A percentile compares a stretch with the other conserved stretches of the same genome.
Conservation (phyloP, 345 rosid species). For the Garcia nutans region DNA sequence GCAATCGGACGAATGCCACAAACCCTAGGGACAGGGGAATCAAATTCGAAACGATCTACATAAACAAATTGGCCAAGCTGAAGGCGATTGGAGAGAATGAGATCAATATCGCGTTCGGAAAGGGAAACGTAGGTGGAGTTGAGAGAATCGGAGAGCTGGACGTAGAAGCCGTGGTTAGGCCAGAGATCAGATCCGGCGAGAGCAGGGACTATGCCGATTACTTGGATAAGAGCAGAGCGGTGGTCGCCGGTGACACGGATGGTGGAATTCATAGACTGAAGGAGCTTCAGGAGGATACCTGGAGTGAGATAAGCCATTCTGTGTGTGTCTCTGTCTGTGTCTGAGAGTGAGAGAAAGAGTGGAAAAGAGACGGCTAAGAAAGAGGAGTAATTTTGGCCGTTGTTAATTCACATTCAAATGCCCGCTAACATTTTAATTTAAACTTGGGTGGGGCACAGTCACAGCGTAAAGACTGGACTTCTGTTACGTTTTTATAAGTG, state of each 20-base stretch:
- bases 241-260: slow-evolving; percentile 89
- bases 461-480: too few relatives aligned
- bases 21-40: slow-evolving; percentile 80
- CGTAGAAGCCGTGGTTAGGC: slow-evolving; percentile 93
- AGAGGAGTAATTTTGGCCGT: slow-evolving; percentile 35
- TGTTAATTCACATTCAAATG: slow-evolving; percentile 56
- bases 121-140: slow-evolving; percentile 95
- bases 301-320: slow-evolving; percentile 74
- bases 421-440: slow-evolving; percentile 22
- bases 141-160: slow-evolving; percentile 95
- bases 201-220: slow-evolving; percentile 89
- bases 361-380: slow-evolving; percentile 2
- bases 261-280: slow-evolving; percentile 80
- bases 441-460: slow-evolving; percentile 17
- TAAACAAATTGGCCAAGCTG: slow-evolving; percentile 97
- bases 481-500: neutral
- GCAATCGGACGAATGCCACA: slow-evolving; percentile 81
- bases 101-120: slow-evolving; percentile 85
- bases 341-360: neutral
- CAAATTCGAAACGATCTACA: slow-evolving; percentile 76
- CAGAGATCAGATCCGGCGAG: slow-evolving; percentile 88
- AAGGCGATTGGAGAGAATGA: slow-evolving; percentile 85
- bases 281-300: slow-evolving; percentile 86
- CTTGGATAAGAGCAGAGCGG: slow-evolving; percentile 87
- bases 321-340: neutral